Base-by-base conservation (phyloP, 805 yeast species). In the Kodamaea lidongshanica region DNA sequence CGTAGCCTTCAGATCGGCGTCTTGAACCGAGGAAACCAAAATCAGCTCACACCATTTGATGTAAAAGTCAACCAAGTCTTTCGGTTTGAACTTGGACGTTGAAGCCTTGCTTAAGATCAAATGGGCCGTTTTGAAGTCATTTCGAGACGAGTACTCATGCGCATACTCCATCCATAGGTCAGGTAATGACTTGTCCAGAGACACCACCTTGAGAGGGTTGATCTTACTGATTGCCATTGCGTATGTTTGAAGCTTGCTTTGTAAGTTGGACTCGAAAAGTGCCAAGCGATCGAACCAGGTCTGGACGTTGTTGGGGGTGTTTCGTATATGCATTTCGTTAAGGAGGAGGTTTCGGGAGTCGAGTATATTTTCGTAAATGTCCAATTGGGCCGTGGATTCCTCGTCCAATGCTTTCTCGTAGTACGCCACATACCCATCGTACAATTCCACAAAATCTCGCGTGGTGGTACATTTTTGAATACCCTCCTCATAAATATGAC, bases 11-110 rank as follows among this genome's bases (percentile, higher is more conserved):
- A 51, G 53, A 1, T 65, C 70, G 12, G 74, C 51, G 30, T 75
- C 65, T 13, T 63, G 72, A 11, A 25, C 18, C 19, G 11, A 20
- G 11, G 58, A 54, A 14, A 68, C 57, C 17, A 82, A 44, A 36
- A 79, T 80, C 54, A 74, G 56, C 34, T 81, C 81, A 5, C 80
- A 65, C 95, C 96, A 88, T 11, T 67, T 69, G n/a, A 73, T 58
- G 71, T 86, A 83, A 5, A 88, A 52, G 3, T 68, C 69, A 2
- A 78, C 82, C 12, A 86, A 54, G 13, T 72, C 71, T 0, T 74
- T 56, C 10, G 66, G 55, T 15, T 60, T 67, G 54, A 69, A 86
- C 5, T 87, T 88, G 0, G 87, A 88, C 33, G 76, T 74, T 1
- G 74, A 59, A 0, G 89, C 79, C 28, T 77, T 77, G 20, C 74